Base-by-base conservation (phyloP, 1,284 basidiomycete genomes). In the Gomphus bonarii region DNA sequence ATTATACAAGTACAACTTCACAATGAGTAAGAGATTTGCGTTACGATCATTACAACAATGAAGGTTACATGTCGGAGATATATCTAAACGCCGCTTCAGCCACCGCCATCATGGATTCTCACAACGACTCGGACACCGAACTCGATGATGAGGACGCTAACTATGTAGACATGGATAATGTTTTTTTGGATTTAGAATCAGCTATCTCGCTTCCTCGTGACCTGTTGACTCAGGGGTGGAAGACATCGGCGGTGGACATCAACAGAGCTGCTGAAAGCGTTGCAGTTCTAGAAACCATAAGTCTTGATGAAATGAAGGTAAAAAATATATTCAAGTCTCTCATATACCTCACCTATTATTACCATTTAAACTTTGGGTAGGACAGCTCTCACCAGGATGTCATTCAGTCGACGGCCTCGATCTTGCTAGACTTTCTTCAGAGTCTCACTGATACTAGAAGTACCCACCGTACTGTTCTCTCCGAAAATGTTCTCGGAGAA, bases 61-160 rank as follows among this genome's bases (percentile, higher is more conserved):
- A n/a, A n/a, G n/a, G n/a, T n/a, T n/a, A n/a, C n/a, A n/a, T n/a
- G 46, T 48, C 25, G 46, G 25, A 28, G 25, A 48, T 30, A 10
- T 43, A 20, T 57, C 35, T 30, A 7, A 18, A 46, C 36, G 11
- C 49, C 31, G 46, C 52, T 59, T 25, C n/a, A 35, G 16, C 28
- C 22, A 43, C 56, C 53, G 50, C 50, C 47, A 54, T 57, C 61
- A 44, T 50, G 38, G 49, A 40, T 62, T 69, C 69, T 66, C 63
- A 65, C 30, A 18, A 50, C 54, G 63, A 67, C 61, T 75, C 69
- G 61, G 73, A 71, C 51, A 75, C 75, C 30, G 74, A 75, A 58
- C 70, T 72, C 35, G 74, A 67, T n/a, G 72, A 72, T 48, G 46
- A 30, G 18, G 28, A 30, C 46, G 8, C 30, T 10, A 16, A 16